Evolutionary conservation across 257 asterid genomes (phyloP).

Genomic region (Buddleja alternifolia): DNA sequence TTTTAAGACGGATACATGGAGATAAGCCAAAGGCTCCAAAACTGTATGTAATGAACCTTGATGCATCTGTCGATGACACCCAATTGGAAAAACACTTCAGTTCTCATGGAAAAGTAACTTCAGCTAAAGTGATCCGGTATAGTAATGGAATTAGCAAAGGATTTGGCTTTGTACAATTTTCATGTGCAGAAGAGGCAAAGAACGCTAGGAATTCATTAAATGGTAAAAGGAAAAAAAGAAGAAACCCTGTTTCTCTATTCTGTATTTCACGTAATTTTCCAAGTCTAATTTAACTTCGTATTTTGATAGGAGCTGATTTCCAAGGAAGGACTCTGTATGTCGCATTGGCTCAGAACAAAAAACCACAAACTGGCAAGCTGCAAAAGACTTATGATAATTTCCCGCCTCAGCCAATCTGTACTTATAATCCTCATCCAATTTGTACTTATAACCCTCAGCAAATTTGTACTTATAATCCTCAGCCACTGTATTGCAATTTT

Average conservation of each 20-base stretch:
- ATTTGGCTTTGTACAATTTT: constrained; percentile 35
- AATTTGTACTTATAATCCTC: no score
- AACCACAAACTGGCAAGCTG: constrained; percentile 15
- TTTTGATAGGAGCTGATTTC: constrained; percentile 30
- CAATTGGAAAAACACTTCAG: constrained; percentile 32
- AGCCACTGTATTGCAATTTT: no score
- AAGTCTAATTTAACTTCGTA: not conserved
- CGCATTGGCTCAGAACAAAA: constrained; percentile 33
- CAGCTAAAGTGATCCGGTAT: constrained; percentile 37
- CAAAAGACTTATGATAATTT: constrained; percentile 10
- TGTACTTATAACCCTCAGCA: no score
- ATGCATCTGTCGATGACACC: constrained; percentile 32
- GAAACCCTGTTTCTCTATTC: not conserved
- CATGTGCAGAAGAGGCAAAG: constrained; percentile 38
- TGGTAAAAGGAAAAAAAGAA: no score
- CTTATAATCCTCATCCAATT: constrained; percentile 24
- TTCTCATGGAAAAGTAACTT: constrained; percentile 38
- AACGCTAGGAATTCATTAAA: constrained; percentile 35
- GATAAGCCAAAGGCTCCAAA: constrained; percentile 12
- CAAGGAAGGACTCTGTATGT: constrained; percentile 35
- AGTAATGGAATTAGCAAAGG: constrained; percentile 37
- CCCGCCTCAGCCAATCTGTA: constrained; percentile 29
- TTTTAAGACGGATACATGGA: constrained; percentile 19
- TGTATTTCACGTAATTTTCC: constrained; percentile 13
- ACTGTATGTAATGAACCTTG: constrained; percentile 39